Percentiles rank a stretch among this genome's conserved stretches.
Evolutionary conservation across 768 basidiomycete genomes (phyloP).

Genomic region (Dioszegia aurantiaca): DNA sequence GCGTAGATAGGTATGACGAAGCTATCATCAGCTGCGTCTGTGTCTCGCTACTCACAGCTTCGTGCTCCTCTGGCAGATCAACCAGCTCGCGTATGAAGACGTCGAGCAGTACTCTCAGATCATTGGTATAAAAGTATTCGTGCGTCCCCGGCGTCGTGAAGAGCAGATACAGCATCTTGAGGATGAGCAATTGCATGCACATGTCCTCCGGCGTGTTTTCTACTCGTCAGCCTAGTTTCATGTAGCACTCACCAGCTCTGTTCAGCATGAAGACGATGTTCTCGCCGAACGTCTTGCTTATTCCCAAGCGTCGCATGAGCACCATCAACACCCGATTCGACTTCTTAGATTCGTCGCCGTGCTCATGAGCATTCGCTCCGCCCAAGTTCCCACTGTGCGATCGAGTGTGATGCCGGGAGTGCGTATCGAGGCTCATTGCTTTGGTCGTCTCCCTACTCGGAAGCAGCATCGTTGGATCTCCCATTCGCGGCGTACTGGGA

Average conservation of each 20-base stretch:
- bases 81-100: slow-evolving; percentile 93
- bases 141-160: slow-evolving; percentile 89
- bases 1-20: slow-evolving; percentile 94
- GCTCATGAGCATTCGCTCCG: slow-evolving; percentile 47
- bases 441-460: slow-evolving; percentile 9
- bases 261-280: slow-evolving; percentile 99
- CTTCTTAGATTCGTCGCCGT: slow-evolving; percentile 52
- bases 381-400: slow-evolving; percentile 26
- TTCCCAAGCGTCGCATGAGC: slow-evolving; percentile 75
- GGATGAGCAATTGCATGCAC: slow-evolving; percentile 88
- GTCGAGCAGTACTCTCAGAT: slow-evolving; percentile 90
- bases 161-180: slow-evolving; percentile 90
- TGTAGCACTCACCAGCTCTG: slow-evolving; percentile 71
- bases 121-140: slow-evolving; percentile 98
- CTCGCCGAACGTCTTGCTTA: slow-evolving; percentile 93
- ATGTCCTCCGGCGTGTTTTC: slow-evolving; percentile 83
- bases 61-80: slow-evolving; percentile 87
- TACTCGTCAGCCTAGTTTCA: slow-evolving; percentile 43
- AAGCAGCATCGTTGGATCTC: too few relatives aligned
- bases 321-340: slow-evolving; percentile 77
- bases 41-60: slow-evolving; percentile 67
- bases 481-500: neutral
- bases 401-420: slow-evolving; percentile 27
- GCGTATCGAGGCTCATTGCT: slow-evolving; percentile 12
- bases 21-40: slow-evolving; percentile 53